Base-by-base conservation (phyloP, 148 eudicot genomes). In the Silene latifolia region DNA sequence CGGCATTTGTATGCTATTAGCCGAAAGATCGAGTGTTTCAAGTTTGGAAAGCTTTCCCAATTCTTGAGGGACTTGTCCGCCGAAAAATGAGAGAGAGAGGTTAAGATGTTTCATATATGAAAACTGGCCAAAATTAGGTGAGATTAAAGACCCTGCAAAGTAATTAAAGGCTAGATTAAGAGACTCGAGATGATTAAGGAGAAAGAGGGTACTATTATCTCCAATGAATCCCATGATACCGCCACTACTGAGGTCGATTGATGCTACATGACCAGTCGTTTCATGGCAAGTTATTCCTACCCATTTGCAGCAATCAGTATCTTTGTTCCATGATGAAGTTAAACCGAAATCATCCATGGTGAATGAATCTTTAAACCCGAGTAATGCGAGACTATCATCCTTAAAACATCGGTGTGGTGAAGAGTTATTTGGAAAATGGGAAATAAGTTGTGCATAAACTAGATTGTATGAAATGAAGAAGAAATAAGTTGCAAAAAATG, bases 301-400 rank as follows among this genome's bases (percentile, higher is more conserved):
- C 85, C 87, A 84, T n/a, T 6, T 15, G 53, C 87, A 84, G 35
- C 85, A 84, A 66, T 84, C 87, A 6, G 53, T 63, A 9, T 56
- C 71, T 17, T 5, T 51, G 29, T 70, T 73, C 87, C 87, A 84
- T 18, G 82, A 69, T 8, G 77, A 73, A 73, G 35, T 48, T 21
- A 69, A 3, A 12, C 51, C 7, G 2, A 42, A 19, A 44, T 8
- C 13, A 4, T 73, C 39, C 4, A 68, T 7, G 53, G 63, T 67
- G 69, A 79, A 67, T 39, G 61, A 25, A 18, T 59, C 60, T 29
- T 47, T 67, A 8, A 79, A 73, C 4, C 42, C 21, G 67, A 79
- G 81, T n/a, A 79, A 73, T 0, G 77, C 77, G 14, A 67, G 13
- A 20, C 54, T 61, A 3, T 79, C 81, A 13, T 67, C 68, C 12